Base-by-base conservation (phyloP, 2,329 filamentous ascomycete genomes). In the Albifimbria verrucaria region DNA sequence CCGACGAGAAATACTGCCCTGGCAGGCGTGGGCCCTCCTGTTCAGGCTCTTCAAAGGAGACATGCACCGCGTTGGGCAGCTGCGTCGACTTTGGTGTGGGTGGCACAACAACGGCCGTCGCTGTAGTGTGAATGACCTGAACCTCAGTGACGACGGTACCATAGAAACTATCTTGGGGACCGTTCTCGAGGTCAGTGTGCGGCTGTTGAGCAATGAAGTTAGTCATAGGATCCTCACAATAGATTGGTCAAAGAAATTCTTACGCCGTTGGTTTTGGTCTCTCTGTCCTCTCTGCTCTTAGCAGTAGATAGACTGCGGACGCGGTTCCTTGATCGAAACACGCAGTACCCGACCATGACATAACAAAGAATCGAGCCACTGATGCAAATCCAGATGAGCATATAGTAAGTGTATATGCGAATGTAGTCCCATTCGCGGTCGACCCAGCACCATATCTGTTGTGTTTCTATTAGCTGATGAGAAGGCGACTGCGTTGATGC, bases 371-470 rank as follows among this genome's bases (percentile, higher is more conserved):
- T 67, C 0, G 81, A 84, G 12, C 81, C 68, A 45, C 76, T 65
- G 50, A 83, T 83, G 63, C 81, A 85, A 11, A 80, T 71, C 81
- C 81, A 85, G 46, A 85, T 81, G 3, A 82, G 78, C 56, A 85
- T 72, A 62, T 85, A 85, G 65, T 85, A 85, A 7, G 80, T 79
- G 59, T 79, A 84, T 43, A 85, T 84, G 26, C 82, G 80, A 15
- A 85, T 71, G 41, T 74, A 71, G 57, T 79, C 79, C 78, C 78
- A 83, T 28, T 73, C 68, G 28, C 70, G 69, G 53, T 75, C 76
- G 44, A 85, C 82, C 82, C 82, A 85, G 65, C 81, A 85, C 82
- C 82, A 85, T 21, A 85, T 76, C 81, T 84, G 47, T 15, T 6
- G 12, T 10, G 17, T 2, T 4, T 10, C n/a, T 9, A 47, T 60